These are phyloP conservation scores for Aspergillus saccharolyticus DNA, from an alignment of 495 filamentous ascomycete species.

Conservation along the genomic window DNA sequence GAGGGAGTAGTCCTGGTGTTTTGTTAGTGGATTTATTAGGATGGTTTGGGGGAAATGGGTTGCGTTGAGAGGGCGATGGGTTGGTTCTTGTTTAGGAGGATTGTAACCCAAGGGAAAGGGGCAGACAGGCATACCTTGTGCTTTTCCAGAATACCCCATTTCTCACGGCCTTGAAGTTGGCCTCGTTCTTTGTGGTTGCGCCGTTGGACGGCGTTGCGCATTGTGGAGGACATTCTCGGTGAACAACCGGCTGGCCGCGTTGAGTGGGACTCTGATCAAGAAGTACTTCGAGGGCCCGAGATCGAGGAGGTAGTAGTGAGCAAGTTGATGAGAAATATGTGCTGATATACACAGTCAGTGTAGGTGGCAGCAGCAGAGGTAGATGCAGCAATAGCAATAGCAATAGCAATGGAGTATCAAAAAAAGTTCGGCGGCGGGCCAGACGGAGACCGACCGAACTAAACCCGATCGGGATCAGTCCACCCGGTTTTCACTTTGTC, in stretches of 20 bases:
- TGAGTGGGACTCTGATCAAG: too few relatives aligned
- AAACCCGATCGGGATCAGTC: background rate
- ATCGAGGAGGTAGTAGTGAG: too few relatives aligned
- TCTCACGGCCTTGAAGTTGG: conserved; percentile 73
- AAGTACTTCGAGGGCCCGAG: too few relatives aligned
- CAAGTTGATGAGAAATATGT: too few relatives aligned
- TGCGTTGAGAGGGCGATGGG: too few relatives aligned
- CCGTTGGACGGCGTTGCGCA: conserved; percentile 73
- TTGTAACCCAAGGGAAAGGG: background rate
- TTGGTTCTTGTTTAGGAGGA: too few relatives aligned
- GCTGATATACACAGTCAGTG: too few relatives aligned
- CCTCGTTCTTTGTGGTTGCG: conserved; percentile 82
- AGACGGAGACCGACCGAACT: background rate
- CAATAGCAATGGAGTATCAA: too few relatives aligned
- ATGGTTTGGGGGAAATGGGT: too few relatives aligned
- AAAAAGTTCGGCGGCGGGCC: background rate
- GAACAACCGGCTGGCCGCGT: too few relatives aligned
- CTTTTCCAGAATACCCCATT: conserved; percentile 84
- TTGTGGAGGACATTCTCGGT: conserved; percentile 78
- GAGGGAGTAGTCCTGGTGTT: conserved; percentile 75
- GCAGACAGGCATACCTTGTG: conserved; percentile 58
- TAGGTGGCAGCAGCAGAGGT: too few relatives aligned
- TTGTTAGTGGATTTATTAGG: conserved; percentile 6
- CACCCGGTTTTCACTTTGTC: background rate
- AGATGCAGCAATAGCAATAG: too few relatives aligned